A percentile compares a stretch with the other conserved stretches of the same genome.
Conservation (phyloP, 2,329 filamentous ascomycete genomes). For the Colletotrichum sp. region DNA sequence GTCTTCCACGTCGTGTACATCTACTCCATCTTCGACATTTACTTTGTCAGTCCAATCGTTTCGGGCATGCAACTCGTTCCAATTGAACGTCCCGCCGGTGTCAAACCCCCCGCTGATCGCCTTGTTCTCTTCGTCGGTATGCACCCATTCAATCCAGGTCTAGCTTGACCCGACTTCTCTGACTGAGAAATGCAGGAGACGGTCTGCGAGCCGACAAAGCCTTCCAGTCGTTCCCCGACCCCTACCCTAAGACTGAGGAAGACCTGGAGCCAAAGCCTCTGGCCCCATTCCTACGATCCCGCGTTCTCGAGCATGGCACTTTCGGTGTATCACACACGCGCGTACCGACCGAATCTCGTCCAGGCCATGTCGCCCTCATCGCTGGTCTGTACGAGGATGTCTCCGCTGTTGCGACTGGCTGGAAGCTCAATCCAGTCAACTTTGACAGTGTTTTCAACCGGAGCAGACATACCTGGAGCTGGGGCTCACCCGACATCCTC, state of each 20-base stretch:
- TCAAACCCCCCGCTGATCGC: constrained; percentile 82
- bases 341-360: constrained; percentile 94
- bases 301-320: constrained; percentile 86
- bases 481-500: constrained; percentile 97
- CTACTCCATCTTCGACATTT: constrained; percentile 96
- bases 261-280: constrained; percentile 79
- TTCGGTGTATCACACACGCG: constrained; percentile 98
- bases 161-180: neutral
- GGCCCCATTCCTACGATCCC: constrained; percentile 89
- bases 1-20: constrained; percentile 94
- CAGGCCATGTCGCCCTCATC: constrained; percentile 95
- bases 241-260: constrained; percentile 70
- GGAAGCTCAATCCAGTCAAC: constrained; percentile 98
- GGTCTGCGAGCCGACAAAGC: constrained; percentile 97
- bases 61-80: constrained; percentile 88
- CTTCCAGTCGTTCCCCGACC: constrained; percentile 91
- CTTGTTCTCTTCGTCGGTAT: constrained; percentile 92
- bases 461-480: constrained; percentile 97
- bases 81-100: constrained; percentile 64
- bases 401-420: constrained; percentile 94
- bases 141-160: constrained; percentile 9
- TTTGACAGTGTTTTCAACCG: constrained; percentile 99
- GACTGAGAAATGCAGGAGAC: constrained; percentile 62
- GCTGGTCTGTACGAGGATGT: constrained; percentile 98
- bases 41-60: constrained; percentile 97